These are phyloP conservation scores for Porcisia deanei DNA, from an alignment of 208 protist species.

Conservation along the genomic window DNA sequence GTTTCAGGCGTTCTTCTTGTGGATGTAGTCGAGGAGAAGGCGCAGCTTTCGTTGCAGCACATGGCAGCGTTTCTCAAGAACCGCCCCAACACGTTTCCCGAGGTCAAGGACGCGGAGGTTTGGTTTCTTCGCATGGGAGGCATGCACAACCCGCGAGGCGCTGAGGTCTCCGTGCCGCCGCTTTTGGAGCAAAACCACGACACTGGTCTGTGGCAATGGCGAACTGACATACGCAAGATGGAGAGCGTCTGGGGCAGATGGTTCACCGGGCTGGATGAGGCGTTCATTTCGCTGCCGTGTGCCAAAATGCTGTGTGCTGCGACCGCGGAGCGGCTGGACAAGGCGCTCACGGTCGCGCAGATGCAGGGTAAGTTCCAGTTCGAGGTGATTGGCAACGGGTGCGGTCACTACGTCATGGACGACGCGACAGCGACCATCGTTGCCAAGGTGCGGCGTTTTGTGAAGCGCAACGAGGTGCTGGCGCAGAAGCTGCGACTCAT, in stretches of 20 bases:
- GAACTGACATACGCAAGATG: slow-evolving; percentile 72
- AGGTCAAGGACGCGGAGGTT: slow-evolving; percentile 57
- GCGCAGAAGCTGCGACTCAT: slow-evolving; percentile 45
- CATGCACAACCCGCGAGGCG: slow-evolving; percentile 66
- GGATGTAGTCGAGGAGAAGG: slow-evolving; percentile 92
- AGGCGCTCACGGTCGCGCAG: slow-evolving; percentile 86
- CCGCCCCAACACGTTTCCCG: slow-evolving; percentile 67
- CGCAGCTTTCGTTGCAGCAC: slow-evolving; percentile 72
- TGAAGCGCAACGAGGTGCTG: slow-evolving; percentile 54
- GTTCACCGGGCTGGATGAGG: slow-evolving; percentile 87
- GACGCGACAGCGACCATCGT: slow-evolving; percentile 69
- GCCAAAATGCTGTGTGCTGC: slow-evolving; percentile 91
- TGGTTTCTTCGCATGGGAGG: slow-evolving; percentile 84
- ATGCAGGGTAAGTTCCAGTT: slow-evolving; percentile 96
- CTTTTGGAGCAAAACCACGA: slow-evolving; percentile 41
- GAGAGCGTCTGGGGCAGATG: slow-evolving; percentile 78
- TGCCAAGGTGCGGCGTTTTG: slow-evolving; percentile 63
- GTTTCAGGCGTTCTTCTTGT: slow-evolving; percentile 79
- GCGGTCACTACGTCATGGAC: slow-evolving; percentile 93
- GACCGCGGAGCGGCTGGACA: slow-evolving; percentile 88
- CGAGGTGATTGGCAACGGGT: slow-evolving; percentile 78
- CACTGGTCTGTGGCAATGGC: slow-evolving; percentile 59
- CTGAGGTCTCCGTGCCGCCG: slow-evolving; percentile 74
- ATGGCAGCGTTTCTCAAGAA: slow-evolving; percentile 80
- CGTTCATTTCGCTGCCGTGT: slow-evolving; percentile 72